phyloP scores from a whole-genome alignment of 805 yeast species.

The Candida peoriensis region DNA sequence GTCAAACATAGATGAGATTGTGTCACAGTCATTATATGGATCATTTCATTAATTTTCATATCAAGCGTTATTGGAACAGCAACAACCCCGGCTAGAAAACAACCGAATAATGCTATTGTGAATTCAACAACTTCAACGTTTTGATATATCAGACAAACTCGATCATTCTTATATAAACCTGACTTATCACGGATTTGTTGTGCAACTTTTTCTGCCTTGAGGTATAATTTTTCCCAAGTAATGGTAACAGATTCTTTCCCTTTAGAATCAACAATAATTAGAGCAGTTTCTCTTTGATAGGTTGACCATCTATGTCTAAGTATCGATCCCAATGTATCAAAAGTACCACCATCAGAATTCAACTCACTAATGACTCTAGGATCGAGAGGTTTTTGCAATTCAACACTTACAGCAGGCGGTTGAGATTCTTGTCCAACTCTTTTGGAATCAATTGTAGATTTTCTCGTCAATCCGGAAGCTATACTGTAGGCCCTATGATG shows the following conservation, averaged over 20 bases:
- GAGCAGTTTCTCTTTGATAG: constrained; percentile 64
- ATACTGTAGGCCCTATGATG: constrained; percentile 22
- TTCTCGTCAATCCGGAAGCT: constrained; percentile 21
- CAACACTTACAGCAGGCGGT: constrained; percentile 25
- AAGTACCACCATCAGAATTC: constrained; percentile 32
- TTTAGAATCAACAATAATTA: constrained; percentile 63
- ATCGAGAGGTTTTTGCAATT: constrained; percentile 42
- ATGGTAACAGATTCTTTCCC: constrained; percentile 78
- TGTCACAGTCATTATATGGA: constrained; percentile 65
- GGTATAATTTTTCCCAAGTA: constrained; percentile 85
- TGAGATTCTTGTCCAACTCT: constrained; percentile 25
- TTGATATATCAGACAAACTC: constrained; percentile 80
- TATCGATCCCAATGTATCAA: constrained; percentile 65
- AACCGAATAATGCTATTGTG: constrained; percentile 80
- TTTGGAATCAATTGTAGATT: constrained; percentile 26
- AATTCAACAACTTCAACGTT: constrained; percentile 83
- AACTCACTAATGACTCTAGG: constrained; percentile 46
- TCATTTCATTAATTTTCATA: constrained; percentile 61
- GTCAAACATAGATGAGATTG: constrained; percentile 74
- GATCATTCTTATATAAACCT: constrained; percentile 71
- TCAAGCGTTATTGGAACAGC: constrained; percentile 90
- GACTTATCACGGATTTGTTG: constrained; percentile 72
- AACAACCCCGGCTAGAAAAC: constrained; percentile 88
- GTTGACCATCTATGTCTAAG: constrained; percentile 67
- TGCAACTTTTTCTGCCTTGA: constrained; percentile 83